Percentiles rank a stretch among this genome's conserved stretches.
These are phyloP conservation scores for Penicillium antarcticum DNA, from an alignment of 495 filamentous ascomycete genomes.

Conservation along the genomic window DNA sequence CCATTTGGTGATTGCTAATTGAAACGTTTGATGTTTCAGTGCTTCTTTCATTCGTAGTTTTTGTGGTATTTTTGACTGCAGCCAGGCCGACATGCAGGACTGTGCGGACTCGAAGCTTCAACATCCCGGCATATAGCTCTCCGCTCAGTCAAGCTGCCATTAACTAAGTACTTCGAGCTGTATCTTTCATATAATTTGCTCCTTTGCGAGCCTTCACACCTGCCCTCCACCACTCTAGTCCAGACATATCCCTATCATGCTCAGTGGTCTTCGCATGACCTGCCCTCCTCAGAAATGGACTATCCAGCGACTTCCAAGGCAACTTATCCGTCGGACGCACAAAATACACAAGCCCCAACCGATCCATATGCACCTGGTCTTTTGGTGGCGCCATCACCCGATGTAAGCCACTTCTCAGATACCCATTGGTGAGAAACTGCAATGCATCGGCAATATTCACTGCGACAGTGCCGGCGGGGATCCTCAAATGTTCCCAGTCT, in stretches of 20 bases:
- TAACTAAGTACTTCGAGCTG: too few species aligned
- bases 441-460: constrained; percentile 49
- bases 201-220: constrained; percentile 1
- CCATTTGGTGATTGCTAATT: too few species aligned
- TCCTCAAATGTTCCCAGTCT: constrained; percentile 21
- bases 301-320: constrained; percentile 13
- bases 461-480: constrained; percentile 29
- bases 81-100: too few species aligned
- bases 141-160: too few species aligned
- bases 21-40: too few species aligned
- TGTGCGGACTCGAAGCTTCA: too few species aligned
- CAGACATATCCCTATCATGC: constrained; percentile 4
- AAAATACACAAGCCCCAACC: constrained; percentile 47
- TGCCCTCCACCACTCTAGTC: constrained; percentile 4
- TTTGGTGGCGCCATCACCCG: constrained; percentile 44
- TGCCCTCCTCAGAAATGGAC: constrained; percentile 10
- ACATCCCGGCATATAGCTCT: too few species aligned
- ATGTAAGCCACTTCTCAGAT: constrained; percentile 44
- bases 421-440: constrained; percentile 37
- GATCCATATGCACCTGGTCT: constrained; percentile 43
- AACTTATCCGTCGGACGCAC: constrained; percentile 31
- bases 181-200: not conserved
- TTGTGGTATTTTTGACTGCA: too few species aligned
- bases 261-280: constrained; percentile 6
- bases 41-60: too few species aligned